Percentiles rank a stretch among this genome's conserved stretches.
Conservation (phyloP, 2,329 filamentous ascomycete genomes). For the Tolypocladium pustulatum region DNA sequence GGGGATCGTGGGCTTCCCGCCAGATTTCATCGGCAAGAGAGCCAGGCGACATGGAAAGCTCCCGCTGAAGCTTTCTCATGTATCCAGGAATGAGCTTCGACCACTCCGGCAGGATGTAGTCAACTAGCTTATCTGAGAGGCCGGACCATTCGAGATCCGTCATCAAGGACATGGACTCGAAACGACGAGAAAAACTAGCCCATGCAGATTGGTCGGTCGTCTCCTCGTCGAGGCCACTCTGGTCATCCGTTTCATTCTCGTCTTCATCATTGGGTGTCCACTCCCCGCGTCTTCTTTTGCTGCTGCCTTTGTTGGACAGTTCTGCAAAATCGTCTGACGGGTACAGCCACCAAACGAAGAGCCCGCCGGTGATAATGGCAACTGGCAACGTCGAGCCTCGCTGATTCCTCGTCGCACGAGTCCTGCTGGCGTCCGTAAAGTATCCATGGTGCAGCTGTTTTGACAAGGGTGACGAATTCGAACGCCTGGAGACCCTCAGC, state of each 20-base stretch:
- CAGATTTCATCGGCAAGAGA: constrained; percentile 90
- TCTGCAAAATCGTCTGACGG: constrained; percentile 30
- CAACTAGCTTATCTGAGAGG: constrained; percentile 51
- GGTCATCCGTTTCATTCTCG: constrained; percentile 8
- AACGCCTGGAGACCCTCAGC: background rate
- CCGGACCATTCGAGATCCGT: constrained; percentile 45
- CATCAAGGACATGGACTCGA: constrained; percentile 43
- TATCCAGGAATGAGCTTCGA: constrained; percentile 64
- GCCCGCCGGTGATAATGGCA: constrained; percentile 22
- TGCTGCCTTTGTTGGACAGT: constrained; percentile 15
- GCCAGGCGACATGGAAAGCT: constrained; percentile 78
- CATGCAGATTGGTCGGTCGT: constrained; percentile 30
- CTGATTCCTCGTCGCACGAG: background rate
- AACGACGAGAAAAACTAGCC: constrained; percentile 33
- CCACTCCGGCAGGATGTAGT: constrained; percentile 74
- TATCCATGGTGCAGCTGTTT: background rate
- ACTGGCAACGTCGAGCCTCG: constrained; percentile 3
- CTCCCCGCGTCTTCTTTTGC: constrained; percentile 3
- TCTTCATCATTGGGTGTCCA: background rate
- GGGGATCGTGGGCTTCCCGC: constrained; percentile 77
- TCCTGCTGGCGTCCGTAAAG: background rate
- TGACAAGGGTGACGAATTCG: background rate
- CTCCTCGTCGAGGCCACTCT: constrained; percentile 7
- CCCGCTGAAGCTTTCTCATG: constrained; percentile 72
- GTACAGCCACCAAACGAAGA: constrained; percentile 33